phyloP scores from a whole-genome alignment of 768 basidiomycete species.

The Auricularia sp. region DNA sequence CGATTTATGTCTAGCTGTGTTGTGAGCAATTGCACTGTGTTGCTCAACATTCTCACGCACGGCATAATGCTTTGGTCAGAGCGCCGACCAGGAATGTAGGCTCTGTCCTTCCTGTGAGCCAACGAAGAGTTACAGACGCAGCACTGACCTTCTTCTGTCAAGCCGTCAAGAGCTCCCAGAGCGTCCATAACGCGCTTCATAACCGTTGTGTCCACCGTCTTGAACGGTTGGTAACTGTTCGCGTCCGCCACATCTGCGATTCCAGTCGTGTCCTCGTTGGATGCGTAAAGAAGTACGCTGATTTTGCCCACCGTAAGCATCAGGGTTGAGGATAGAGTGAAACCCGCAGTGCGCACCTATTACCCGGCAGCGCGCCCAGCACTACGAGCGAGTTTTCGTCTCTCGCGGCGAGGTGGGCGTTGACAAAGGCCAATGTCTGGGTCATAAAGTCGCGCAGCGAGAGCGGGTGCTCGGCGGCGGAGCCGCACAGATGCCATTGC shows the following conservation, averaged over 20 bases:
- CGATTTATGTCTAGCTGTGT: slow-evolving; percentile 54
- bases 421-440: slow-evolving; percentile 82
- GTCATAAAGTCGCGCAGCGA: slow-evolving; percentile 66
- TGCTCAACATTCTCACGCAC: slow-evolving; percentile 32
- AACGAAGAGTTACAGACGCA: slow-evolving; percentile 8
- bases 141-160: slow-evolving; percentile 42
- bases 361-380: slow-evolving; percentile 78
- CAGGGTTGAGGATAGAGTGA: background rate
- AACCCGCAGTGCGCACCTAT: slow-evolving; percentile 42
- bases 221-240: slow-evolving; percentile 81
- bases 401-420: slow-evolving; percentile 82
- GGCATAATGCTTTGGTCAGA: slow-evolving; percentile 85
- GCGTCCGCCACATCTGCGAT: slow-evolving; percentile 41
- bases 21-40: slow-evolving; percentile 31
- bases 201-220: slow-evolving; percentile 59
- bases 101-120: slow-evolving; percentile 24
- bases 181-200: slow-evolving; percentile 51
- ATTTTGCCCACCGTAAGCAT: too few relatives aligned
- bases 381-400: slow-evolving; percentile 91
- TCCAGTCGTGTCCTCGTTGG: slow-evolving; percentile 31
- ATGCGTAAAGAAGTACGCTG: slow-evolving; percentile 73
- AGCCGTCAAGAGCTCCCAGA: slow-evolving; percentile 41
- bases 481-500: slow-evolving; percentile 72
- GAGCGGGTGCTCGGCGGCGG: slow-evolving; percentile 39
- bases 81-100: slow-evolving; percentile 78